Evolutionary conservation across 1,284 basidiomycete species (phyloP), one percentile per base, ranked within the genome.

Genomic region (Trametes versicolor): DNA sequence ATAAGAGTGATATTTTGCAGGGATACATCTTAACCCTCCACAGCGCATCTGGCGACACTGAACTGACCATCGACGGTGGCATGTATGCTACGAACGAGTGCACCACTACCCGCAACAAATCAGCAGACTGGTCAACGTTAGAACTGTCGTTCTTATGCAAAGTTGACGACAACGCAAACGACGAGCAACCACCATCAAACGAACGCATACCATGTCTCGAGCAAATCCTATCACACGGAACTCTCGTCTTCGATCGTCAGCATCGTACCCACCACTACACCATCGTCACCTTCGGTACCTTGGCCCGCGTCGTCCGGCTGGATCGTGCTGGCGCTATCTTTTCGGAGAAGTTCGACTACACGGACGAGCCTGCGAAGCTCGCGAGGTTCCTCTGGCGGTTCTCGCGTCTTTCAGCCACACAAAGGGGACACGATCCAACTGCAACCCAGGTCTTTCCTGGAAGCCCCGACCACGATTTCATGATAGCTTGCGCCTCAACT

Each of bases 281-380:
- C 2, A 19, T 67, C 17, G 8, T 64, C 15, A 12, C 61, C 34
- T 29, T 63, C n/a, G 62, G 58, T 15, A 4, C 9, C 15, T 27
- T 21, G 13, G 54, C 50, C 8, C 65, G 65, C 23, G 17, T 64
- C 52, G 10, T 64, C 25, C 56, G 59, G 25, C 51, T 51, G 36
- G 66, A 64, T 25, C 49, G 62, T 7, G 15, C 63, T 1, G 66
- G 66, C 6, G 29, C 41, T 1, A 15, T 65, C 39, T 34, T 25
- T 0, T 60, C 66, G 2, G 13, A 53, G 23, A 57, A 57, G 54
- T 63, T 68, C 60, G 45, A 65, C 55, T 68, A 65, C 53, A 34
- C 10, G 12, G 23, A 10, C 7, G 34, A 64, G 2, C 43, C 54
- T 12, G 17, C 25, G 6, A 37, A 51, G 29, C 55, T 67, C 37